Evolutionary conservation across 1,284 basidiomycete genomes (phyloP), one percentile per base, ranked within the genome.

Genomic region (Moesziomyces globuligerus): DNA sequence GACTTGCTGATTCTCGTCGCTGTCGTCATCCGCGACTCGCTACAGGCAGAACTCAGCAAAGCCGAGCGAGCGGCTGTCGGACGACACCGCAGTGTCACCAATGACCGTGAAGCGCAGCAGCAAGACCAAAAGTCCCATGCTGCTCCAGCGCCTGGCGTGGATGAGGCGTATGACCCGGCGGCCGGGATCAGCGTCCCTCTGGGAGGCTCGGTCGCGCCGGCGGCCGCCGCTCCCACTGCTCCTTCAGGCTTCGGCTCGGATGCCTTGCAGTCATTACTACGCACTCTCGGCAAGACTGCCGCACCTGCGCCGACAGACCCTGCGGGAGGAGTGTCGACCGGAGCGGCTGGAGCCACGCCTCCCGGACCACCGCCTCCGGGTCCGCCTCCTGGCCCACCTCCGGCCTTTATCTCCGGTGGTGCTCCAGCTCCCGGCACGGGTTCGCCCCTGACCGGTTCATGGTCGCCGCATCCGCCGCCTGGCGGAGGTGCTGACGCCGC

Each of bases 1-100:
- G 71, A 79, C 44, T 25, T 78, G 46, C 64, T 79, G n/a, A 37
- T 79, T 18, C 53, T 79, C 24, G 76, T 73, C 2, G 75, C 73
- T 4, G 77, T 79, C 8, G 58, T 79, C 7, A 64, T 72, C 36
- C 62, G 58, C n/a, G 74, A 69, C 26, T 57, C 75, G 21, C 25
- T 74, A 18, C 55, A 67, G 24, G 24, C 29, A 2, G 62, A 70
- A 36, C 46, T 64, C 42, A 40, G 41, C 0, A 61, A 51, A 18
- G 61, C 57, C 24, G 64, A 55, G 34, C 44, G 41, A 24, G 41
- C 37, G 21, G 29, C n/a, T n/a, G n/a, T 28, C 21, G 41, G 34
- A 17, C 56, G 51, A 7, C 51, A 55, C 5, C 47, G 62, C 18
- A 66, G 62, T 28, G 24, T 24, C 9, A 66, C 62, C 18, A 55